Evolutionary conservation across 495 filamentous ascomycete species (phyloP), one percentile per base, ranked within the genome.

Genomic region (Lindgomyces ingoldianus): DNA sequence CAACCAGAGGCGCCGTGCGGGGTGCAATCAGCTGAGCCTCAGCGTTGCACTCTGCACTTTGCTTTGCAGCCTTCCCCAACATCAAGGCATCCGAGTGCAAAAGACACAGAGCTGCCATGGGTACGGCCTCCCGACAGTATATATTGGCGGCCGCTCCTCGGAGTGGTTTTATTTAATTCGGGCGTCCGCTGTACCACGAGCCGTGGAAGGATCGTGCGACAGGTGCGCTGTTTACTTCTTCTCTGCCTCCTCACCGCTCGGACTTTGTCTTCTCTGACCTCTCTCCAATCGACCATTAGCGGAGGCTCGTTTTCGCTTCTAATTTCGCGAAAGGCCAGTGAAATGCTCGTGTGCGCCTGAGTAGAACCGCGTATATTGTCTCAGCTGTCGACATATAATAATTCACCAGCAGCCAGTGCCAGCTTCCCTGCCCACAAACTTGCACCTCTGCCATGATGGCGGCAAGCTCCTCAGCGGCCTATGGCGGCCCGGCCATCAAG

Each of bases 401-500:
- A n/a, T n/a, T n/a, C n/a, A n/a, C n/a, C n/a, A n/a, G n/a, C n/a
- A n/a, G n/a, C n/a, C n/a, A n/a, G n/a, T n/a, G n/a, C n/a, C n/a
- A n/a, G n/a, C n/a, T n/a, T n/a, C n/a, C n/a, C n/a, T n/a, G n/a
- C n/a, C n/a, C n/a, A n/a, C n/a, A n/a, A n/a, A 39, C 33, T 6
- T 39, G 33, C 14, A 39, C 33, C 6, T 39, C 6, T 39, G 6
- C 33, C 6, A 39, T 39, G 14, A 39, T 39, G 33, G 33, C 33
- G 6, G 33, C 33, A 6, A 39, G 33, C 33, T 39, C 33, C 6
- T 39, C 33, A 14, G 6, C 33, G 33, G 33, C 33, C 6, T 19
- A 47, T n/a, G 8, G 18, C 8, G 11, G 8, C 18, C 10, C 60
- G 9, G 9, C 60, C 33, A 68, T 68, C 45, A 68, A 68, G 24